Conservation (phyloP, 768 basidiomycete genomes). For the Lactarius sp. region DNA sequence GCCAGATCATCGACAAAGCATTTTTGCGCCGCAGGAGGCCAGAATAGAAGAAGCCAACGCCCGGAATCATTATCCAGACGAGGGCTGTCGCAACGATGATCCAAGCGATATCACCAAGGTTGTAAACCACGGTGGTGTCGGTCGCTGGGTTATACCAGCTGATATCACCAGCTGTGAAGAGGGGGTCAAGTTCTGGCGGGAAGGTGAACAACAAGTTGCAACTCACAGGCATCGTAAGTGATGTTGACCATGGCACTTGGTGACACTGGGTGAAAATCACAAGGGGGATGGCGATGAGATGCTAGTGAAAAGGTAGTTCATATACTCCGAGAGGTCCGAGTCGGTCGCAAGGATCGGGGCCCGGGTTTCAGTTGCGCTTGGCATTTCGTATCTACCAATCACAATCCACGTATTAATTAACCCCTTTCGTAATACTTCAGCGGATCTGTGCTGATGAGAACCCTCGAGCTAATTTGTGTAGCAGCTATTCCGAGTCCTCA, state of each 20-base stretch:
- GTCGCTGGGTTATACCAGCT: conserved; percentile 29
- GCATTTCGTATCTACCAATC: conserved; percentile 19
- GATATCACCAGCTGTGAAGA: conserved; percentile 38
- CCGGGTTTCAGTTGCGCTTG: too few species aligned
- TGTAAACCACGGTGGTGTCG: conserved; percentile 37
- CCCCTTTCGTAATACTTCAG: too few species aligned
- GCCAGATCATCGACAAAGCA: conserved; percentile 85
- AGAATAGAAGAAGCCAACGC: conserved; percentile 84
- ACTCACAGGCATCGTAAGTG: conserved; percentile 28
- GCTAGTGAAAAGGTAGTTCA: background rate
- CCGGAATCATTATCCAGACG: conserved; percentile 64
- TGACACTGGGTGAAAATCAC: background rate
- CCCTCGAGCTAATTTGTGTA: too few species aligned
- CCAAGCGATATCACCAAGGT: conserved; percentile 67
- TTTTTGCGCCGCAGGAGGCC: conserved; percentile 91
- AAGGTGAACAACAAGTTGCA: background rate
- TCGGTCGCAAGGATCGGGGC: background rate
- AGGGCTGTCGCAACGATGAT: conserved; percentile 69
- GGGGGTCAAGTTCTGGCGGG: background rate
- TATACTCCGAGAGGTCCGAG: background rate
- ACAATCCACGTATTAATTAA: background rate
- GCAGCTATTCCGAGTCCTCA: too few species aligned
- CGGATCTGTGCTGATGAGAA: too few species aligned
- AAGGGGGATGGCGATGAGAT: background rate
- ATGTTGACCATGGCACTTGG: conserved; percentile 30